Conservation (phyloP, 768 basidiomycete species). For the Hirschioporus abietinus region DNA sequence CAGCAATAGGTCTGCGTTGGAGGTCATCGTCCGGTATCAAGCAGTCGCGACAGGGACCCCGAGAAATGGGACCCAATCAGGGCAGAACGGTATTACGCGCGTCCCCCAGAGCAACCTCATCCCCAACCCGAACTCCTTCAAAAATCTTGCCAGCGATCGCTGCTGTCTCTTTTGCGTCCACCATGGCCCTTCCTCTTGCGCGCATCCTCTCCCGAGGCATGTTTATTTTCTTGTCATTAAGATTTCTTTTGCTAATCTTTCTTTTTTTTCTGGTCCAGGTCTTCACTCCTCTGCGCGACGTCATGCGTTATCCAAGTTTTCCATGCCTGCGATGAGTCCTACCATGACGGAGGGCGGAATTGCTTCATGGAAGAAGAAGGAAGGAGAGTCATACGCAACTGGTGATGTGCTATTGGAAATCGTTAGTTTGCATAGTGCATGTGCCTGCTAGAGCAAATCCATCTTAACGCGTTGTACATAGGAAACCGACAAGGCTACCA, state of each 20-base stretch:
- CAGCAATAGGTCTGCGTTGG: conserved; percentile 40
- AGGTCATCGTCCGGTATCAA: conserved; percentile 1
- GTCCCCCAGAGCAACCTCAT: conserved; percentile 5
- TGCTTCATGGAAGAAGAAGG: conserved; percentile 82
- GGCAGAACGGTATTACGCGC: conserved; percentile 17
- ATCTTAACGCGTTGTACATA: conserved; percentile 24
- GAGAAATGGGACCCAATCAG: background rate
- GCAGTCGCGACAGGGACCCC: background rate
- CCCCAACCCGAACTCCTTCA: conserved; percentile 13
- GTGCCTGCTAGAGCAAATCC: background rate
- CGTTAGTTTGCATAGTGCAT: conserved; percentile 38
- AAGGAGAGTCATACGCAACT: conserved; percentile 71
- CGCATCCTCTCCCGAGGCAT: conserved; percentile 64
- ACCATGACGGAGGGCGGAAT: conserved; percentile 97
- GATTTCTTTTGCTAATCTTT: background rate
- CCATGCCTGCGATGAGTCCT: conserved; percentile 97
- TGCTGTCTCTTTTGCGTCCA: conserved; percentile 19
- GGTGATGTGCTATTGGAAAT: conserved; percentile 91
- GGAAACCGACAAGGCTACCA: conserved; percentile 95
- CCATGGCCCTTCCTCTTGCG: conserved; percentile 61
- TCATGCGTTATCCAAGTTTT: conserved; percentile 64
- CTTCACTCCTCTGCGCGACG: conserved; percentile 49
- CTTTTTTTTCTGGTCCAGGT: conserved; percentile 27
- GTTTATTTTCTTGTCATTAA: conserved; percentile 17
- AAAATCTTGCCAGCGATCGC: conserved; percentile 22